phyloP scores from a whole-genome alignment of 1,139 yeast genomes.

The Protomyces lactucae-debilis region DNA sequence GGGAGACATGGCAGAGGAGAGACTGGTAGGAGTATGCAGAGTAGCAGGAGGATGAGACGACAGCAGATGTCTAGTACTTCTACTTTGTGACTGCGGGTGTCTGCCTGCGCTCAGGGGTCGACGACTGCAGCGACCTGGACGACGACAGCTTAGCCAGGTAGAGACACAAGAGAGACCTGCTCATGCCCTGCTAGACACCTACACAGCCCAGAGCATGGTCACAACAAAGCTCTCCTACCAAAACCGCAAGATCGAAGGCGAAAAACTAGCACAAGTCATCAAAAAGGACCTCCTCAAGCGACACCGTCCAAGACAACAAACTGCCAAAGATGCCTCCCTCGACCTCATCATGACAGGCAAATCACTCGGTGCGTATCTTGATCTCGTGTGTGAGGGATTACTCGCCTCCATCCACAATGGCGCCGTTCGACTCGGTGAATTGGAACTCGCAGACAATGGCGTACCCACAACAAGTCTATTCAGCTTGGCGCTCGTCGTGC shows the following conservation, averaged over 20 bases:
- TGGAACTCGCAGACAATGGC: not conserved
- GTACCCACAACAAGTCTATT: not conserved
- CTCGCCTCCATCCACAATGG: not conserved
- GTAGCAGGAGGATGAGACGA: not conserved
- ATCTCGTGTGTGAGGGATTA: not conserved
- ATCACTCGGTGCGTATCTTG: not conserved
- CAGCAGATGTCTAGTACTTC: not conserved
- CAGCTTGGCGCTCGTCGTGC: not conserved
- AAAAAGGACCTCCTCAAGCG: not conserved
- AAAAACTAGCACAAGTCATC: not conserved
- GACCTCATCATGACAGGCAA: not conserved
- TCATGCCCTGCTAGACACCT: not conserved
- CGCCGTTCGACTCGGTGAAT: not conserved
- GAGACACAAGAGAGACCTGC: no score
- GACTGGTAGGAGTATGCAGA: not conserved
- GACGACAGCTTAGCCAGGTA: no score
- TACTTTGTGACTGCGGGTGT: not conserved
- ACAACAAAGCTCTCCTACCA: not conserved
- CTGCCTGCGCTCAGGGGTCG: not conserved
- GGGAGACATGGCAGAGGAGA: not conserved
- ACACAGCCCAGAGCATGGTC: not conserved
- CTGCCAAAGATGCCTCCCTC: not conserved
- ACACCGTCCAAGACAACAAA: not conserved
- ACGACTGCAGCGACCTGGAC: no score
- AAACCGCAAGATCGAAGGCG: not conserved